Evolutionary conservation across 2,329 filamentous ascomycete species (phyloP), one percentile per base, ranked within the genome.

Genomic region (Nemania serpens): DNA sequence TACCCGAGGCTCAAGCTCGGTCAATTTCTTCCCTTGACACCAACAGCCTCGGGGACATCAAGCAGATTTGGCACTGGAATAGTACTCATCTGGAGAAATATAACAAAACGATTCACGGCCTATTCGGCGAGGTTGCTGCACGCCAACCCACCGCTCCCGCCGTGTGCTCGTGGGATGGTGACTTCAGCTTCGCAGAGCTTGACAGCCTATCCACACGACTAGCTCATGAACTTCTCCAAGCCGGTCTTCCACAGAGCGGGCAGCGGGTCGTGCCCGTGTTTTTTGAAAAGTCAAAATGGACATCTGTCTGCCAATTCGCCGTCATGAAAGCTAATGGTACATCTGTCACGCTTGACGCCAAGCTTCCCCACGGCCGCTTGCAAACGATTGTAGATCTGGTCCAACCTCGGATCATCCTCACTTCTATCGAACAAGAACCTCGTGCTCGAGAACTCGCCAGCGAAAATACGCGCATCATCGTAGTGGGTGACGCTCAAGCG

Each of bases 261-360:
- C 11, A 33, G 18, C 37, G 25, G 7, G 25, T 57, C 10, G 46
- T 57, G 22, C 55, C 55, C 13, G 39, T 58, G 17, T 43, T 25
- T 34, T 58, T 58, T 29, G 55, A 58, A 34, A 58, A 58, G 47
- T 58, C 55, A 15, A 52, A 37, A 47, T 58, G 55, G 55, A 58
- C 42, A 34, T n/a, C 55, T 7, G 55, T 58, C 12, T 47, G 47
- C 18, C 25, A 39, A n/a, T 47, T 58, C 9, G 55, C 15, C 17
- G 55, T 52, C 15, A 45, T 58, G 29, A 58, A 58, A 39, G 20
- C 55, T 39, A 47, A 47, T 33, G 55, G 39, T 18, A 39, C 13
- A 20, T 43, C 20, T 6, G 50, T 53, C 39, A 18, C 33, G 13
- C 50, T 56, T n/a, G 54, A 56, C 37, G n/a, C 42, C 33, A 49